phyloP scores from a whole-genome alignment of 2,329 filamentous ascomycete genomes.

The Talaromyces rugulosus region DNA sequence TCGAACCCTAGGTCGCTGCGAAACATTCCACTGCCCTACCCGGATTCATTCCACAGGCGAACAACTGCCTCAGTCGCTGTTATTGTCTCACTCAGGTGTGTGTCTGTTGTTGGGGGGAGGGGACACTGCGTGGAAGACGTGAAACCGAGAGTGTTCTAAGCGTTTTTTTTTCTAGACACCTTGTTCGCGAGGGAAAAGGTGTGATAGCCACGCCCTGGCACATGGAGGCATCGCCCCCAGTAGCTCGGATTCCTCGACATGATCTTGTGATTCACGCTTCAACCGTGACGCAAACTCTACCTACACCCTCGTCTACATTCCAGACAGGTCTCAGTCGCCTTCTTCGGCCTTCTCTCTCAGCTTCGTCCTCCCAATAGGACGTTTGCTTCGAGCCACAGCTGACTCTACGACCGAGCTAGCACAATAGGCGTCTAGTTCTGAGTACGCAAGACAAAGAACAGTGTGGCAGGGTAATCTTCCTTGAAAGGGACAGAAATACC shows the following conservation, averaged over 20 bases:
- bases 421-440: not conserved
- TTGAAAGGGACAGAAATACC: not conserved
- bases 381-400: not conserved
- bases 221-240: constrained; percentile 15
- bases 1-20: constrained; percentile 1
- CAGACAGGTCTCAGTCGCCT: constrained; percentile 20
- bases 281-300: constrained; percentile 18
- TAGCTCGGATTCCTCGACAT: constrained; percentile 18
- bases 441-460: not conserved
- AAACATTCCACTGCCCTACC: constrained; percentile 11
- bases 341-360: constrained; percentile 18
- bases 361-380: constrained; percentile 2
- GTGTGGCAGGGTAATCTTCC: not conserved
- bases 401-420: not conserved
- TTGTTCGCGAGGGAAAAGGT: constrained; percentile 8
- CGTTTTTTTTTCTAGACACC: not conserved
- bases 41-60: not conserved
- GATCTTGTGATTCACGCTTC: constrained; percentile 26
- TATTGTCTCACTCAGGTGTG: constrained; percentile 14
- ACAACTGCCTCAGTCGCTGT: not conserved
- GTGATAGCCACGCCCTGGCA: constrained; percentile 8
- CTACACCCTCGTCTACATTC: constrained; percentile 12
- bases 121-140: constrained; percentile 3
- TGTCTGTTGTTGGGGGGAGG: constrained; percentile 13
- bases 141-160: not conserved